phyloP scores from a whole-genome alignment of 371 early-diverging fungal genomes.

The Mortierella sp. region DNA sequence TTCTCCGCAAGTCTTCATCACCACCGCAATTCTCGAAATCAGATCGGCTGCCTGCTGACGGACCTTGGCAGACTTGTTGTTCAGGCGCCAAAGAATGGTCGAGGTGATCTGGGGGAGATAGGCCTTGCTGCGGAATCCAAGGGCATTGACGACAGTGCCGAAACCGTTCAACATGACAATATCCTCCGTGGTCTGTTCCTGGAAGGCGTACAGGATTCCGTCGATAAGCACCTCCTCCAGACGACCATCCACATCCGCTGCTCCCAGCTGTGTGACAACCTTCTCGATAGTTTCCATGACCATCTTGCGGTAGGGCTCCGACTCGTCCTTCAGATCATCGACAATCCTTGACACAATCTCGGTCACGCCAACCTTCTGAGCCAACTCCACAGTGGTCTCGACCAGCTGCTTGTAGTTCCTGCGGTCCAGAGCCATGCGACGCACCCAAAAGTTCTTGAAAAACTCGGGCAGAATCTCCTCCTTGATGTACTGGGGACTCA shows the following conservation, averaged over 20 bases:
- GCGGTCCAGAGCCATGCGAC: constrained; percentile 96
- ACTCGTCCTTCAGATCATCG: constrained; percentile 94
- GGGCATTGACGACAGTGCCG: constrained; percentile 92
- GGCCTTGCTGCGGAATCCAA: constrained; percentile 91
- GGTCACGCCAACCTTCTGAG: constrained; percentile 93
- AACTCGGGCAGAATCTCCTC: constrained; percentile 94
- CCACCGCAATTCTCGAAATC: constrained; percentile 93
- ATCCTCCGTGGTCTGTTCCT: constrained; percentile 95
- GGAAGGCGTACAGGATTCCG: constrained; percentile 97
- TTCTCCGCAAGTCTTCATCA: constrained; percentile 95
- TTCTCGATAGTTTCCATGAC: constrained; percentile 96
- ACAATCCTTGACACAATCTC: constrained; percentile 91
- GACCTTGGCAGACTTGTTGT: constrained; percentile 96
- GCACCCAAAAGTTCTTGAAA: constrained; percentile 97
- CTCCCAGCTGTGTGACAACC: constrained; percentile 84
- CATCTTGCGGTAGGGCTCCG: constrained; percentile 96
- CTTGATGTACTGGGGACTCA: constrained; percentile 86
- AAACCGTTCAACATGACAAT: constrained; percentile 95
- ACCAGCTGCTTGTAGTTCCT: constrained; percentile 93
- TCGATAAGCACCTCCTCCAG: constrained; percentile 95
- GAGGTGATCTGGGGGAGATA: constrained; percentile 95
- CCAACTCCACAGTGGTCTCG: constrained; percentile 95
- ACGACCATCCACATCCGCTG: constrained; percentile 91
- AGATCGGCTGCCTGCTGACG: constrained; percentile 98
- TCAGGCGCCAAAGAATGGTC: constrained; percentile 95